These are phyloP conservation scores for Sindora glabra DNA, from an alignment of 306 rosid species.

Conservation along the genomic window DNA sequence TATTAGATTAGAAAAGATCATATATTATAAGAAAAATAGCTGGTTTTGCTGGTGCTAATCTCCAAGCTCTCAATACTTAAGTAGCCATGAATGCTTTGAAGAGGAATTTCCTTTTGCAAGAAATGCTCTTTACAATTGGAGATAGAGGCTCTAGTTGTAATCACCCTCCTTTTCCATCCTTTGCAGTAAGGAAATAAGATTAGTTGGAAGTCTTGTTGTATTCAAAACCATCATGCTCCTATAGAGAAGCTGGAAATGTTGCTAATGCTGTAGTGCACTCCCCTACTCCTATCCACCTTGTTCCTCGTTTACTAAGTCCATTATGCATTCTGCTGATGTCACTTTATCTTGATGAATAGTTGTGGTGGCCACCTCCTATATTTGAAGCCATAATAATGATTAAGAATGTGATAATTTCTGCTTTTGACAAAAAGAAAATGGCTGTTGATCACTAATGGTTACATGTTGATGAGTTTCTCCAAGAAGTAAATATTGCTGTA, in stretches of 20 bases:
- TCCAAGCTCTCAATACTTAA: conserved; percentile 97
- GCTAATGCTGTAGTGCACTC: conserved; percentile 72
- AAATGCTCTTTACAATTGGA: conserved; percentile 60
- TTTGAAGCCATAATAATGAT: conserved; percentile 53
- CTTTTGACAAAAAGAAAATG: conserved; percentile 52
- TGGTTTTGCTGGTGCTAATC: conserved; percentile 98
- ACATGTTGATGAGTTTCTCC: conserved; percentile 55
- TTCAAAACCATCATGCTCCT: conserved; percentile 90
- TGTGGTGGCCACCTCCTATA: conserved; percentile 61
- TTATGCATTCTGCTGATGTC: conserved; percentile 70
- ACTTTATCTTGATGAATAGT: conserved; percentile 72
- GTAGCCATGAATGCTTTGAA: conserved; percentile 85
- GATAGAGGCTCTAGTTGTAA: conserved; percentile 37
- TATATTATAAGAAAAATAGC: conserved; percentile 70
- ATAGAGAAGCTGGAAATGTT: conserved; percentile 90
- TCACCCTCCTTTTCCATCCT: conserved; percentile 65
- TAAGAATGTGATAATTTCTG: conserved; percentile 56
- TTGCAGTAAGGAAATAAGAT: conserved; percentile 90
- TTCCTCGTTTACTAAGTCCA: conserved; percentile 70
- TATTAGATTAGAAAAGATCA: no score
- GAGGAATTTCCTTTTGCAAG: conserved; percentile 90
- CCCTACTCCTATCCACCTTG: conserved; percentile 77
- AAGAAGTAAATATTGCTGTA: conserved; percentile 47
- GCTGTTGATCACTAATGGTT: conserved; percentile 70
- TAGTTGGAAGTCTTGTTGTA: conserved; percentile 79